Evolutionary conservation across 1,284 basidiomycete species (phyloP).

Genomic region (Sporisorium sorghi): DNA sequence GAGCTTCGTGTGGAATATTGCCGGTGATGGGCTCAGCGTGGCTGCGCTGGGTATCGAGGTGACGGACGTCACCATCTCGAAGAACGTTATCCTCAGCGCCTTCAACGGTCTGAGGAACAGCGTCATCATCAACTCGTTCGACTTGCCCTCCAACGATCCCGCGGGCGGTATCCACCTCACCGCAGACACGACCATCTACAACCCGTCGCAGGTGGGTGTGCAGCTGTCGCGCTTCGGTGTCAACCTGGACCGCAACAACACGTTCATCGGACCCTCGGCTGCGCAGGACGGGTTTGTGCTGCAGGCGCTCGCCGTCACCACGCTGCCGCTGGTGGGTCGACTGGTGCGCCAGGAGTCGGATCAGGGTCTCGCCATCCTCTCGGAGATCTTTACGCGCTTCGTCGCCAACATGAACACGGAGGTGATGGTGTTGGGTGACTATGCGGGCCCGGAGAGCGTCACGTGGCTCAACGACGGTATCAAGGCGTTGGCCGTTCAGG

Average conservation of each 20-base stretch:
- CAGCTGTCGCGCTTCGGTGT: constrained; percentile 77
- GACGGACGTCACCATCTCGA: constrained; percentile 74
- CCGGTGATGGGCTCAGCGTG: constrained; percentile 77
- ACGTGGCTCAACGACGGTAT: constrained; percentile 83
- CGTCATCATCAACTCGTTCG: constrained; percentile 78
- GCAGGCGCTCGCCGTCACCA: constrained; percentile 74
- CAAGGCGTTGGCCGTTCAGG: constrained; percentile 75
- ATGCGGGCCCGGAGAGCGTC: constrained; percentile 76
- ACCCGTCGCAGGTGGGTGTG: constrained; percentile 83
- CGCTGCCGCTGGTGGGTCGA: constrained; percentile 76
- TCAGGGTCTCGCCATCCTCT: constrained; percentile 75
- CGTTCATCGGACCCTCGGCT: constrained; percentile 76
- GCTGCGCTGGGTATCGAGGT: constrained; percentile 71
- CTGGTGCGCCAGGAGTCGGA: constrained; percentile 76
- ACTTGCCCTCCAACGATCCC: constrained; percentile 79
- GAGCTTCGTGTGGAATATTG: constrained; percentile 80
- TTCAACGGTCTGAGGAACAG: constrained; percentile 78
- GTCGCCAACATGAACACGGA: constrained; percentile 77
- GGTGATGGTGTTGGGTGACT: constrained; percentile 76
- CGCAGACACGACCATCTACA: constrained; percentile 75
- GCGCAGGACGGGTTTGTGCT: constrained; percentile 74
- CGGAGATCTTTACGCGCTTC: constrained; percentile 79
- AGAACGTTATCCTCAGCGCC: constrained; percentile 78
- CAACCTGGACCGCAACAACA: constrained; percentile 74
- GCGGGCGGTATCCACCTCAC: constrained; percentile 81